Percentiles rank a stretch among this genome's conserved stretches.
Evolutionary conservation across 345 rosid species (phyloP).

Genomic region (Eucalyptus pauciflora): DNA sequence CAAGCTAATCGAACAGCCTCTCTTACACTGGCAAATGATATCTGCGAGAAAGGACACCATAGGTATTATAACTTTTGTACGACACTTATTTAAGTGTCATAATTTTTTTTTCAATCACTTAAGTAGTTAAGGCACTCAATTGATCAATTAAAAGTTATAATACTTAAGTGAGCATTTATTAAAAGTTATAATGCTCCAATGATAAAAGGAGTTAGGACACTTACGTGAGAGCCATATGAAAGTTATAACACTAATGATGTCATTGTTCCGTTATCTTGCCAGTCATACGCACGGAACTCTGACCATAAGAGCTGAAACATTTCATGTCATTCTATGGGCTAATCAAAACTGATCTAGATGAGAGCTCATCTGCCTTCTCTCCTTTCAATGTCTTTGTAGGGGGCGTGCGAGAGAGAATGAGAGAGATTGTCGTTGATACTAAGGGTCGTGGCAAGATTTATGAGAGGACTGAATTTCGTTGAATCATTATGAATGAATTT

Average conservation of each 20-base stretch:
- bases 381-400: neutral
- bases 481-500: neutral
- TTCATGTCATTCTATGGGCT: neutral
- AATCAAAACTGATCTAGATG: neutral
- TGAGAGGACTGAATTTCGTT: neutral
- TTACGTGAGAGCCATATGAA: neutral
- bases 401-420: neutral
- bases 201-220: neutral
- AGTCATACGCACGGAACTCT: neutral
- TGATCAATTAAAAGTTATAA: too few species aligned
- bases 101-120: too few species aligned
- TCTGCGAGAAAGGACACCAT: rapidly evolving
- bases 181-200: neutral
- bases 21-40: neutral
- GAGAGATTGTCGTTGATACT: neutral
- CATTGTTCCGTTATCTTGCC: neutral
- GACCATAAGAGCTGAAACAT: neutral
- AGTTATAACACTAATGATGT: neutral
- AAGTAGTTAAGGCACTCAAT: neutral
- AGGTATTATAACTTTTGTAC: too few species aligned
- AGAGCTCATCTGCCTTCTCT: neutral
- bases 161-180: neutral
- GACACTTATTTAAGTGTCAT: neutral
- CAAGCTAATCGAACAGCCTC: neutral
- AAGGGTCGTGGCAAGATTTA: neutral